These are phyloP conservation scores for Globisporangium uncinulatum DNA, from an alignment of 352 stramenopile genomes.

Conservation along the genomic window DNA sequence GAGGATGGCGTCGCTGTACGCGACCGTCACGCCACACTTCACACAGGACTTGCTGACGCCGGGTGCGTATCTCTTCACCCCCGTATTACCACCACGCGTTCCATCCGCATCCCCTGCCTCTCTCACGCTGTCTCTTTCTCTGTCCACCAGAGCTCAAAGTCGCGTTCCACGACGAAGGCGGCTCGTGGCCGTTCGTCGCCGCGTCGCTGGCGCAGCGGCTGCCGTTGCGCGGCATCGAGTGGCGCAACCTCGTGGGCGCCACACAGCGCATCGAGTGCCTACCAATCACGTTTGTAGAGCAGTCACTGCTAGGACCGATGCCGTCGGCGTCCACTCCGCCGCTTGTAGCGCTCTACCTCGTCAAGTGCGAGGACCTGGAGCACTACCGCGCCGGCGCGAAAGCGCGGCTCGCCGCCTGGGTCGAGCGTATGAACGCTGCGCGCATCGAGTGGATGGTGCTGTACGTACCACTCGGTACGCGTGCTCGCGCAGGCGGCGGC, in stretches of 20 bases:
- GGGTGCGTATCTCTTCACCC: conserved; percentile 5
- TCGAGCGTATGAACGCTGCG: conserved; percentile 62
- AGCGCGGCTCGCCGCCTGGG: conserved; percentile 43
- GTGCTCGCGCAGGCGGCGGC: conserved; percentile 29
- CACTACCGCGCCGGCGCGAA: conserved; percentile 55
- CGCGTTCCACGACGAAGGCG: conserved; percentile 61
- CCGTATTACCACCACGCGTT: not conserved
- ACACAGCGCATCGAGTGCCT: conserved; percentile 21
- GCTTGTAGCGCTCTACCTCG: conserved; percentile 66
- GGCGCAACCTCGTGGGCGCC: conserved; percentile 73
- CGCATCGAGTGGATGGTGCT: conserved; percentile 76
- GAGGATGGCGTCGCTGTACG: conserved; percentile 61
- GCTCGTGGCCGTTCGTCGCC: conserved; percentile 78
- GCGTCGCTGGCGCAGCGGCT: conserved; percentile 55
- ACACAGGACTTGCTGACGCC: conserved; percentile 60
- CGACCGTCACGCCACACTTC: conserved; percentile 62
- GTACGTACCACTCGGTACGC: conserved; percentile 81
- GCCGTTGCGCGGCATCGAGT: conserved; percentile 72
- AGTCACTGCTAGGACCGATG: conserved; percentile 3
- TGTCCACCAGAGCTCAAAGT: conserved; percentile 41
- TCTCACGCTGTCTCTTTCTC: not conserved
- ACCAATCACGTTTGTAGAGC: conserved; percentile 41
- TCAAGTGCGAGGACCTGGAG: conserved; percentile 83
- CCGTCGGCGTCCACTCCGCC: conserved; percentile 17
- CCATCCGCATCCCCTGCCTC: not conserved